Evolutionary conservation across 2,329 filamentous ascomycete species (phyloP).

Genomic region (Arthroderma uncinatum): DNA sequence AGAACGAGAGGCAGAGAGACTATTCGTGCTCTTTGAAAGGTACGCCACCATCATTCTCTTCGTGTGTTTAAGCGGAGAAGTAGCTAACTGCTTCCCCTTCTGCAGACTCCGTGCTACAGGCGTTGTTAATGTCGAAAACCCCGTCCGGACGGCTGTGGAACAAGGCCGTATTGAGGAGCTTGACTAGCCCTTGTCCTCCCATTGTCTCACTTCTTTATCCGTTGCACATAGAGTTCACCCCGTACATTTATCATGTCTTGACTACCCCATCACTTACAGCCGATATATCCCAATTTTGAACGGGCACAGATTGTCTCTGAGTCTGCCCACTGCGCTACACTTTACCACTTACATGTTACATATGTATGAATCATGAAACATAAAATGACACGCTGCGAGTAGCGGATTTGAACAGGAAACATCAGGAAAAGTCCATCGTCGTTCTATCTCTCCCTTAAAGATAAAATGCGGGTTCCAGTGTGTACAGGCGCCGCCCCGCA

Average conservation of each 20-base stretch:
- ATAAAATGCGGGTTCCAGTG: no score
- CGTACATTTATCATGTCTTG: neutral
- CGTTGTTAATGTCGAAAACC: constrained; percentile 67
- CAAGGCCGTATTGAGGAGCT: constrained; percentile 63
- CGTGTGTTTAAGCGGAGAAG: neutral
- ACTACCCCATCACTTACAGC: neutral
- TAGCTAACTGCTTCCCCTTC: neutral
- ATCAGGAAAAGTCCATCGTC: no score
- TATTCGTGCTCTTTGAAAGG: constrained; percentile 88
- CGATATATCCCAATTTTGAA: neutral
- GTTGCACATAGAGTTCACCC: neutral
- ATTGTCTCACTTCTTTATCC: constrained; percentile 21
- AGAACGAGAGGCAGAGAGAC: constrained; percentile 74
- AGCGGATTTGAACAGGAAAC: neutral
- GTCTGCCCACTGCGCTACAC: no score
- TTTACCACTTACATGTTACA: no score
- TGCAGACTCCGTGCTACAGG: constrained; percentile 58
- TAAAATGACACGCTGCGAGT: no score
- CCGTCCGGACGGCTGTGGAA: constrained; percentile 57
- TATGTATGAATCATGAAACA: neutral
- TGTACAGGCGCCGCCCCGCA: no score
- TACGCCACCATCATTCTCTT: constrained; percentile 27
- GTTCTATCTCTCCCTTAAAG: no score
- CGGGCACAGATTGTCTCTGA: no score
- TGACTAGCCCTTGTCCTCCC: constrained; percentile 26